A percentile compares a stretch with the other conserved stretches of the same genome.
These are phyloP conservation scores for Phytopythium oedochilum DNA, from an alignment of 352 stramenopile species.

Conservation along the genomic window DNA sequence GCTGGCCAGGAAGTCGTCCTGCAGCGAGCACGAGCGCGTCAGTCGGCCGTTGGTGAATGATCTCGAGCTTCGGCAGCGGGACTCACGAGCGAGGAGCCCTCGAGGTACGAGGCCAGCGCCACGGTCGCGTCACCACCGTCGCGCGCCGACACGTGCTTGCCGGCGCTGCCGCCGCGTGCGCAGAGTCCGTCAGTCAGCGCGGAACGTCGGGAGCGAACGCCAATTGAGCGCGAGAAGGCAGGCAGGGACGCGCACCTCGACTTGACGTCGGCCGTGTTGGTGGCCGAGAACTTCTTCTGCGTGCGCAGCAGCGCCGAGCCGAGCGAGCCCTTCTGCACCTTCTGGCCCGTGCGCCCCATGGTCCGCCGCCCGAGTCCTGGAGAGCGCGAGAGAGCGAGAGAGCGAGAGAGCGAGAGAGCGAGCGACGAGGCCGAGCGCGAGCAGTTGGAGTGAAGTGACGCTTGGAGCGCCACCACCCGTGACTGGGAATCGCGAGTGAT, in stretches of 20 bases:
- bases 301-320: slow-evolving; percentile 71
- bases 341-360: slow-evolving; percentile 74
- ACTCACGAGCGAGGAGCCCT: slow-evolving; percentile 75
- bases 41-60: too few relatives aligned
- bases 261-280: slow-evolving; percentile 62
- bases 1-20: slow-evolving; percentile 92
- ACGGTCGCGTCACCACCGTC: slow-evolving; percentile 81
- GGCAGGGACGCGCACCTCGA: slow-evolving; percentile 47
- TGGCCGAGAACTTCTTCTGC: slow-evolving; percentile 70
- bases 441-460: neutral
- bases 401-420: neutral
- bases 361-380: too few relatives aligned
- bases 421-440: neutral
- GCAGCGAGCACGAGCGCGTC: neutral
- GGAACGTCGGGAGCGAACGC: too few relatives aligned
- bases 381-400: neutral
- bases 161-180: slow-evolving; percentile 31
- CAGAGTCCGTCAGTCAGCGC: too few relatives aligned
- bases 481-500: neutral
- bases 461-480: slow-evolving; percentile 1
- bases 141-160: slow-evolving; percentile 77
- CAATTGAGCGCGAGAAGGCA: neutral
- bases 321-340: slow-evolving; percentile 68
- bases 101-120: slow-evolving; percentile 78
- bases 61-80: too few relatives aligned